Base-by-base conservation (phyloP, 2,329 filamentous ascomycete species). In the Diplodia sapinea region DNA sequence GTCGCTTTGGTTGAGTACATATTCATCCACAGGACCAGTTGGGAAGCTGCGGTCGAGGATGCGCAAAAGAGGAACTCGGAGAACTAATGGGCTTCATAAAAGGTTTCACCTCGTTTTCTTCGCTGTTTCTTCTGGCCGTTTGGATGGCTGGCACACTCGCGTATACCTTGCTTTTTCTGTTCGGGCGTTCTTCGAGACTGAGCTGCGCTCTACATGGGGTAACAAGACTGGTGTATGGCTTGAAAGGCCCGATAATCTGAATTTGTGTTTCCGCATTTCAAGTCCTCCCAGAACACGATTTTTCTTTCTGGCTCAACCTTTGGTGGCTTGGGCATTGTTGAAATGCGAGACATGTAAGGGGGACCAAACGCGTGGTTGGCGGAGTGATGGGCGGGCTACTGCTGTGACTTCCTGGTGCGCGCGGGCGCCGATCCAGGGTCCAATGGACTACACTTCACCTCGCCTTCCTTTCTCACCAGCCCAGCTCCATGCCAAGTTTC, bases 41-140 rank as follows among this genome's bases (percentile, higher is more conserved):
- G 86, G 85, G 79, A 87, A 64, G 78, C 81, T 54, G 87, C 88
- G 1, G 87, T 89, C 23, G 83, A 87, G 68, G 87, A 86, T 69
- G 88, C 88, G 3, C 80, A 83, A 65, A 79, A 77, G 67, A 82
- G 88, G 71, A 91, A 90, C 74, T 76, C 76, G 40, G 72, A 77
- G 70, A 77, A 73, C 56, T 81, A 72, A 76, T 67, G 8, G 23
- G 36, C 3, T 33, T 13, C 31, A 12, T 3, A 26, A 57, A 56
- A 36, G 11, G 20, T 65, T 38, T 20, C 3, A 11, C 6, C 20
- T 52, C 3, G 12, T 3, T 31, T 47, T 29, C n/a, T n/a, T 59
- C 40, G 17, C 7, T 7, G n/a, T 59, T 47, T 47, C 13, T 3
- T 29, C 15, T 47, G 15, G 56, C 4, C 2, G 40, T 47, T 59